A percentile compares a stretch with the other conserved stretches of the same genome.
phyloP scores from a whole-genome alignment of 1,284 basidiomycete species.

The Sporisorium reilianum region DNA sequence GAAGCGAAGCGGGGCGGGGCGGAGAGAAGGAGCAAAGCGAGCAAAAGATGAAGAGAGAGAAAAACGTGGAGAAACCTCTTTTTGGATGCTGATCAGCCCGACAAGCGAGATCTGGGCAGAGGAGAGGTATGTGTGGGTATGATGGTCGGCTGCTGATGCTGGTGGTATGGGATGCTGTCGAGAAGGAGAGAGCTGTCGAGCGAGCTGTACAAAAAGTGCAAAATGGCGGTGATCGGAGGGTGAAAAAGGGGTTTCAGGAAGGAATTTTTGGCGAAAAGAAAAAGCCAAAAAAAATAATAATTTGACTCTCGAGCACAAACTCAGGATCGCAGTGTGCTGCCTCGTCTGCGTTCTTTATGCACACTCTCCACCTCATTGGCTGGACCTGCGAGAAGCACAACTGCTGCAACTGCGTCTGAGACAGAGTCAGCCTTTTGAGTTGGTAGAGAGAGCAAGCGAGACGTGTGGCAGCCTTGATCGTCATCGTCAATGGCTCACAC shows the following conservation, averaged over 20 bases:
- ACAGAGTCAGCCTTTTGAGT: conserved; percentile 2
- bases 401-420: too few species aligned
- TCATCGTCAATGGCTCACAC: background rate
- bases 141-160: conserved; percentile 2
- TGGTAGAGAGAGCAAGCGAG: conserved; percentile 2
- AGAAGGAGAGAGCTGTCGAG: conserved; percentile 3
- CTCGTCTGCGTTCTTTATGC: background rate
- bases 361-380: conserved; percentile 10
- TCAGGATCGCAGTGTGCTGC: background rate
- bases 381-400: conserved; percentile 1
- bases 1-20: background rate
- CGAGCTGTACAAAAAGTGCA: background rate
- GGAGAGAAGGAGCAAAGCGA: conserved; percentile 6
- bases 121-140: too few species aligned
- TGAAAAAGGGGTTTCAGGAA: conserved; percentile 33
- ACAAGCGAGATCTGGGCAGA: too few species aligned
- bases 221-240: conserved; percentile 46
- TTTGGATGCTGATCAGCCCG: background rate
- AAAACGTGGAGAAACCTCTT: background rate
- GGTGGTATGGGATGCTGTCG: conserved; percentile 1
- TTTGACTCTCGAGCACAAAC: background rate
- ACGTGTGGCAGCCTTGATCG: conserved; percentile 2
- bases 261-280: background rate
- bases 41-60: background rate
- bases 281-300: background rate